Evolutionary conservation across 2,329 filamentous ascomycete genomes (phyloP).

Genomic region (Aureobasidium vineae): DNA sequence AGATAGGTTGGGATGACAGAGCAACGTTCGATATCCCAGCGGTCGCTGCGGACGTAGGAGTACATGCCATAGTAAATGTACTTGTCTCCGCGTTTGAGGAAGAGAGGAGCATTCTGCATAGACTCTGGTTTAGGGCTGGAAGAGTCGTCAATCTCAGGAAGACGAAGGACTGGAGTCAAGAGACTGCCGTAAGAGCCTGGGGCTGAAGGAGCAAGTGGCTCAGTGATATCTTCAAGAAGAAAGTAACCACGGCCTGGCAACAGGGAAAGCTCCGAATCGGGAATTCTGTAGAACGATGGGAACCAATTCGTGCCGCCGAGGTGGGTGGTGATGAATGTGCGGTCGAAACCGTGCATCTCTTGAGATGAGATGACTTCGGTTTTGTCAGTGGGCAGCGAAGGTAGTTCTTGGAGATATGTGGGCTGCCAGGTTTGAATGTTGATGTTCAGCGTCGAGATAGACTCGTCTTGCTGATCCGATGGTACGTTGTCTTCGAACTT

Average conservation of each 20-base stretch:
- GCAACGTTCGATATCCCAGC: slow-evolving; percentile 46
- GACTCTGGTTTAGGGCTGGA: not conserved
- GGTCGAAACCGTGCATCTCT: slow-evolving; percentile 40
- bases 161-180: slow-evolving; percentile 8
- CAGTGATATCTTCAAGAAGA: slow-evolving; percentile 40
- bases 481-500: not conserved
- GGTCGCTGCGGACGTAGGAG: slow-evolving; percentile 47
- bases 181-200: slow-evolving; percentile 44
- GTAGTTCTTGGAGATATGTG: slow-evolving; percentile 39
- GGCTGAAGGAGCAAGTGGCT: slow-evolving; percentile 45
- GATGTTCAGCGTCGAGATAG: not conserved
- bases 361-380: slow-evolving; percentile 29
- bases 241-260: slow-evolving; percentile 44
- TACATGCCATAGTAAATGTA: slow-evolving; percentile 51
- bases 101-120: slow-evolving; percentile 42
- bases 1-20: slow-evolving; percentile 42
- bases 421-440: slow-evolving; percentile 40
- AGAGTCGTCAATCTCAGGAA: not conserved
- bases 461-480: not conserved
- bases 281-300: slow-evolving; percentile 44
- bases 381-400: slow-evolving; percentile 27
- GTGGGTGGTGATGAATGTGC: slow-evolving; percentile 40
- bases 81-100: slow-evolving; percentile 36
- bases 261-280: slow-evolving; percentile 31
- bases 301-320: slow-evolving; percentile 44